Base-by-base conservation (phyloP, 495 filamentous ascomycete species). In the Penicillium odoratum region DNA sequence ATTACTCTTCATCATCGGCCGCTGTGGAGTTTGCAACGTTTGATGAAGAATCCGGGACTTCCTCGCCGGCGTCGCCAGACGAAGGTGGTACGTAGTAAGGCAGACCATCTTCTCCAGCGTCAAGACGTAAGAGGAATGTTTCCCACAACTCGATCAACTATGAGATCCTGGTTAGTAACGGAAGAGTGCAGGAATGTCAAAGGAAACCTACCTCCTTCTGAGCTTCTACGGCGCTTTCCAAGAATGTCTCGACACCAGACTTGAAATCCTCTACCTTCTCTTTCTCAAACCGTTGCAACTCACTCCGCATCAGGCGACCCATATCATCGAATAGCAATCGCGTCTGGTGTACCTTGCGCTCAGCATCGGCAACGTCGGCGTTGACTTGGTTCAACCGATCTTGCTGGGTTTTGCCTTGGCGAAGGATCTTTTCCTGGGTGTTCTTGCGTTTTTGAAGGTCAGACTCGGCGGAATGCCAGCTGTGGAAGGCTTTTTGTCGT, bases 191-290 rank as follows among this genome's bases (percentile, higher is more conserved):
- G 3, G 13, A 26, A 53, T 25, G 29, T 7, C 25, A 16, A 30
- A 31, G 46, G 33, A 7, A 31, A 84, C 67, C 48, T 71, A 93
- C 94, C 88, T 98, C 94, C 76, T 98, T 98, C 78, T 98, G 94
- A 51, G 91, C 95, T 76, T 98, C 94, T 4, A 98, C 92, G 7
- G 93, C 90, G 57, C 93, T 90, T 75, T 98, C 94, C 61, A 98
- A 77, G 72, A 93, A 98, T 0, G 94, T 98, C 78, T 98, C 94
- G 3, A 98, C 93, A 0, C 91, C 95, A 58, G 88, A 93, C 78
- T 98, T 98, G 75, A 98, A 98, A 71, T 98, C 94, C 70, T 98
- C 94, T 7, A 98, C 94, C 78, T 98, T 98, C 77, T 98, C 94
- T 63, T 84, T 84, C 77, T 98, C 94, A 65, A 98, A 98, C 29